Evolutionary conservation across 139 green algal species (phyloP).

Genomic region (Klebsormidium nitens): DNA sequence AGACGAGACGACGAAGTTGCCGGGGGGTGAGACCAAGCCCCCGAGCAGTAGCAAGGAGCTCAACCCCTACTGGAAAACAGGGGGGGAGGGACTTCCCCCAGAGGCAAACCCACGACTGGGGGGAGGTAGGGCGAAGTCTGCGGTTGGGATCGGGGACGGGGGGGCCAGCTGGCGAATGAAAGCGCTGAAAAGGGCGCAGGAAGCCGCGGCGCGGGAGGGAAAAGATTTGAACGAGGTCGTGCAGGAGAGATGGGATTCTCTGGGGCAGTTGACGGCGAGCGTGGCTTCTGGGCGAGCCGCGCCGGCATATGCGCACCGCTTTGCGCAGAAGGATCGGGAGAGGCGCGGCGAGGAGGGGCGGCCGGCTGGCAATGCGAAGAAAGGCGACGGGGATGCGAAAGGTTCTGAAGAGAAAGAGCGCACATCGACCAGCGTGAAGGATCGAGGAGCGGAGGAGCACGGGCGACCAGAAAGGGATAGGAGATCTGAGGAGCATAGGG

Average conservation of each 20-base stretch:
- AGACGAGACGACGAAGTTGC: not conserved
- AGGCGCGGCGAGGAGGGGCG: not conserved
- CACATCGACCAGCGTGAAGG: too few species aligned
- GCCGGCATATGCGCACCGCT: conserved; percentile 8
- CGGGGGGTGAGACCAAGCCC: conserved; percentile 8
- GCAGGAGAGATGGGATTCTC: conserved; percentile 57
- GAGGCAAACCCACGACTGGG: not conserved
- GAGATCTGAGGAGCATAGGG: not conserved
- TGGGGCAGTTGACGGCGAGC: conserved; percentile 51
- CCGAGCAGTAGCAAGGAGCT: conserved; percentile 18
- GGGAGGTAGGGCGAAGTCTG: not conserved
- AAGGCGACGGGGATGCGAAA: not conserved
- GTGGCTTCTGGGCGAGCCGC: conserved; percentile 36
- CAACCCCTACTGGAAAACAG: conserved; percentile 28
- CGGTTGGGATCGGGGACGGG: conserved; percentile 65
- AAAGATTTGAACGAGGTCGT: conserved; percentile 39
- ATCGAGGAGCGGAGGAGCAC: too few species aligned
- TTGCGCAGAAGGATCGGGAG: conserved; percentile 13
- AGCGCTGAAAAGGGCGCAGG: conserved; percentile 75
- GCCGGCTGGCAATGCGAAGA: not conserved
- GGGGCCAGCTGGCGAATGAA: conserved; percentile 88
- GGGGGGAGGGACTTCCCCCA: conserved; percentile 10
- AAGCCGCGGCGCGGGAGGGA: conserved; percentile 60
- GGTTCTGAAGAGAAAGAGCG: conserved; percentile 7
- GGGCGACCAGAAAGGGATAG: too few species aligned